Evolutionary conservation across 2,329 filamentous ascomycete species (phyloP), one percentile per base, ranked within the genome.

Genomic region (Curvularia hawaiiensis): DNA sequence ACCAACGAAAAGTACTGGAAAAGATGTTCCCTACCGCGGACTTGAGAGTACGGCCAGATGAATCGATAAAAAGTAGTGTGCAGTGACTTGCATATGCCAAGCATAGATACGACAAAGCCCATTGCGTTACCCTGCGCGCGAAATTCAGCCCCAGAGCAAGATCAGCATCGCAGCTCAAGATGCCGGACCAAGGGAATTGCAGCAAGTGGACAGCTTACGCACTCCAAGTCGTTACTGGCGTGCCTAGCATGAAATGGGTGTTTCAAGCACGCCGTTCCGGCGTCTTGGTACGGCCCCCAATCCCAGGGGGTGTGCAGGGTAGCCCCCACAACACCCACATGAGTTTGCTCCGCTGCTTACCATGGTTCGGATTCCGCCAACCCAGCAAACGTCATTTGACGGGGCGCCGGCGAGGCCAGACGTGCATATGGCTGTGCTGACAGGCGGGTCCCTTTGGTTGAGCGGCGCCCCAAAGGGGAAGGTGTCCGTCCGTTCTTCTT

Each of bases 241-340:
- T 44, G 30, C 18, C 50, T 44, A 45, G 46, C 38, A 57, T 45
- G 38, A 16, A 33, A 41, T 44, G 50, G 50, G 38, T 40, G 55
- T 58, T 58, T 58, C 55, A 58, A 39, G 30, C 18, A 31, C 12
- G 26, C 20, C 49, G 39, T 51, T 41, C 49, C 49, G 38, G 26
- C 3, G 26, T 51, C 49, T 51, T 51, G 49, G 48, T 50, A 56
- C 24, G 12, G 31, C 46, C 20, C 33, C 47, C 33, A 50, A 50
- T 26, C 44, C 45, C 44, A 57, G 55, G 55, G 55, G 50, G 45
- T 28, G 38, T 26, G 48, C 31, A 24, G 30, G 7, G 30, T 2
- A 31, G 30, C 12, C 48, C 40, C 43, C 53, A 30, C 35, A 47
- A 47, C 18, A 12, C 22, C 35, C 22, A 35, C 33, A 35, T 12